Percentiles rank a stretch among this genome's conserved stretches.
These are phyloP conservation scores for Funneliformis caledonium DNA, from an alignment of 371 early-diverging fungal genomes.

Conservation along the genomic window DNA sequence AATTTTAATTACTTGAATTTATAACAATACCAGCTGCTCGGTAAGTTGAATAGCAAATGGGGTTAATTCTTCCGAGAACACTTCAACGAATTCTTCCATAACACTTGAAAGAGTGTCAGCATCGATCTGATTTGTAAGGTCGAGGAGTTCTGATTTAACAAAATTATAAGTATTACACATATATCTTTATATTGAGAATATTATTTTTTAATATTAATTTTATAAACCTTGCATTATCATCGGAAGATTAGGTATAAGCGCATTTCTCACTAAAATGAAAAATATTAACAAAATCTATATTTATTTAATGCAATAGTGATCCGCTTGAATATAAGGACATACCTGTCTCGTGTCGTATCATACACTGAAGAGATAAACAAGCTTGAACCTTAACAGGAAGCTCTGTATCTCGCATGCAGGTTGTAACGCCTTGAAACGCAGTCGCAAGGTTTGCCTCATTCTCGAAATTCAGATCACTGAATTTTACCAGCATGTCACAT, in stretches of 20 bases:
- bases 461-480: slow-evolving; percentile 52
- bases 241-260: slow-evolving; percentile 75
- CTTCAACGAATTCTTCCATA: slow-evolving; percentile 87
- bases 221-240: slow-evolving; percentile 75
- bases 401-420: slow-evolving; percentile 74
- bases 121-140: slow-evolving; percentile 88
- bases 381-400: slow-evolving; percentile 87
- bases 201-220: background rate
- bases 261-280: slow-evolving; percentile 59
- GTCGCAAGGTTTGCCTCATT: slow-evolving; percentile 54
- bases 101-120: slow-evolving; percentile 84
- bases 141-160: slow-evolving; percentile 60
- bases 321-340: slow-evolving; percentile 19
- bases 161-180: background rate
- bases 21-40: slow-evolving; percentile 63
- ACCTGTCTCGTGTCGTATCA: slow-evolving; percentile 74
- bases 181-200: background rate
- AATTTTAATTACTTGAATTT: background rate
- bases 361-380: slow-evolving; percentile 75
- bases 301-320: slow-evolving; percentile 1
- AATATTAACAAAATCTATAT: background rate
- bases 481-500: slow-evolving; percentile 49
- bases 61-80: slow-evolving; percentile 84
- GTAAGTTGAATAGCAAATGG: slow-evolving; percentile 91
- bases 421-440: slow-evolving; percentile 67